phyloP scores from a whole-genome alignment of 805 yeast genomes.

The Yarrowia porcina region DNA sequence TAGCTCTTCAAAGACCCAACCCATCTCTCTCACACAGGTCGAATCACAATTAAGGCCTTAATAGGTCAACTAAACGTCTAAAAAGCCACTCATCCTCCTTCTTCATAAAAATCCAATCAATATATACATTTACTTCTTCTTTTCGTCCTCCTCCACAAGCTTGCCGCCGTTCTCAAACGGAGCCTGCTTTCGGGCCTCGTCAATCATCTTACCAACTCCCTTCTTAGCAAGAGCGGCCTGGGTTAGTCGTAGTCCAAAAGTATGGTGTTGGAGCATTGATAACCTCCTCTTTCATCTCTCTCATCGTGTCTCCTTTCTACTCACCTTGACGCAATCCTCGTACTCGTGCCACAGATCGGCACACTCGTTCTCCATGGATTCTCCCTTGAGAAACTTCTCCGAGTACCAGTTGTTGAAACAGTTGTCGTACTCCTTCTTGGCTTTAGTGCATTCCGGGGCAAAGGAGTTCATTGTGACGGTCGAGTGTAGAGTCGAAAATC shows the following conservation, averaged over 20 bases:
- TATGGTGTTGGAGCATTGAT: neutral
- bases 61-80: too few relatives aligned
- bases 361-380: conserved; percentile 69
- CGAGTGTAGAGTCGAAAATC: conserved; percentile 5
- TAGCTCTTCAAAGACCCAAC: too few relatives aligned
- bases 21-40: too few relatives aligned
- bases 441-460: conserved; percentile 94
- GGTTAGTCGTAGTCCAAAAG: neutral
- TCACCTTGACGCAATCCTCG: conserved; percentile 76
- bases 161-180: conserved; percentile 60
- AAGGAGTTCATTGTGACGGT: conserved; percentile 40
- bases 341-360: conserved; percentile 84
- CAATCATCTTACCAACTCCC: conserved; percentile 78
- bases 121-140: conserved; percentile 24
- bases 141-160: conserved; percentile 16
- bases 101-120: neutral
- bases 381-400: conserved; percentile 45
- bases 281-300: neutral
- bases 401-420: conserved; percentile 96
- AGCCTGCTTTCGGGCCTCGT: conserved; percentile 85
- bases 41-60: neutral
- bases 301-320: conserved; percentile 28
- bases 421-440: conserved; percentile 81
- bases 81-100: too few relatives aligned
- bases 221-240: conserved; percentile 57